Conservation (phyloP, 495 filamentous ascomycete species). For the Penicillium antarcticum region DNA sequence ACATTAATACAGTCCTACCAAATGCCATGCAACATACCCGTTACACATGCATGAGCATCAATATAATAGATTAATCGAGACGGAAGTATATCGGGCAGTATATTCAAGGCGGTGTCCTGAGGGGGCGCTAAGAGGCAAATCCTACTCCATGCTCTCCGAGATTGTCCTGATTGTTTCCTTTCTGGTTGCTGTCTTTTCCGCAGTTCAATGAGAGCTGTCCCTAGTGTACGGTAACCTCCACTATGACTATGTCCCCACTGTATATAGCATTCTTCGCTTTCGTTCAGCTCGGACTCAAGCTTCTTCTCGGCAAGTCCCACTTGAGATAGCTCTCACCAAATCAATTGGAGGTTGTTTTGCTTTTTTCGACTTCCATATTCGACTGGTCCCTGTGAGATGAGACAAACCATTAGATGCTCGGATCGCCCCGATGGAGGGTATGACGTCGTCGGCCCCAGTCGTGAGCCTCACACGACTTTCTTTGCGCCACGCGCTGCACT, state of each 20-base stretch:
- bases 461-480: slow-evolving; percentile 12
- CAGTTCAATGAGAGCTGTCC: neutral
- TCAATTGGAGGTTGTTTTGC: neutral
- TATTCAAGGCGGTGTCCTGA: too few relatives aligned
- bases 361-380: neutral
- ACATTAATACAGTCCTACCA: too few relatives aligned
- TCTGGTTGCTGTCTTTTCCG: neutral
- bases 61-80: too few relatives aligned
- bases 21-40: too few relatives aligned
- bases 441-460: slow-evolving; percentile 21
- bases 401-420: slow-evolving; percentile 5
- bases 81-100: too few relatives aligned
- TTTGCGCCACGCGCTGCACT: neutral
- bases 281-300: neutral
- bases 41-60: too few relatives aligned
- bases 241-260: neutral
- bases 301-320: neutral
- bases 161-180: neutral
- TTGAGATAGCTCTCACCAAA: neutral
- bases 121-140: too few relatives aligned
- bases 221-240: neutral
- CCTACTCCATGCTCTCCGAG: too few relatives aligned
- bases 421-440: slow-evolving; percentile 16
- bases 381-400: neutral
- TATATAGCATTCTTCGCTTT: neutral